Conservation (phyloP, 1,139 yeast species). For the Eremothecium cymbalariae region DNA sequence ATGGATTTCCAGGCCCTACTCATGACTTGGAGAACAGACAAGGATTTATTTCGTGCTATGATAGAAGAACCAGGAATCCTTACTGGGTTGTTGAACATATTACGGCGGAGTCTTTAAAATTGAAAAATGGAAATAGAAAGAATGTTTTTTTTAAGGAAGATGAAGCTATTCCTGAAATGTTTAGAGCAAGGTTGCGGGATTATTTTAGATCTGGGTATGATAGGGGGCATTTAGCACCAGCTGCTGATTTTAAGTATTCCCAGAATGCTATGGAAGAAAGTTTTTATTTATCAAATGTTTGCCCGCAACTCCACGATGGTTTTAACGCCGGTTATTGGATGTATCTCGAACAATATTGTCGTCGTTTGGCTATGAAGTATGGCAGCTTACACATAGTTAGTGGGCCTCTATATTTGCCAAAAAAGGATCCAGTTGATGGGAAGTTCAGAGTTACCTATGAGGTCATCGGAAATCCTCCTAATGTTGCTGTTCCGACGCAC, state of each 20-base stretch:
- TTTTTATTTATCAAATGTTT: conserved; percentile 76
- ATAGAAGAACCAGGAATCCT: conserved; percentile 79
- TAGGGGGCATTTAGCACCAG: conserved; percentile 96
- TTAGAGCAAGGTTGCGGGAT: conserved; percentile 70
- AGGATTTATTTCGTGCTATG: conserved; percentile 80
- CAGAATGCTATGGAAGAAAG: conserved; percentile 95
- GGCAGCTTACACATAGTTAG: conserved; percentile 77
- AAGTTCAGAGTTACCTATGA: conserved; percentile 81
- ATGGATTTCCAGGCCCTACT: conserved; percentile 92
- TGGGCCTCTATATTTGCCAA: conserved; percentile 89
- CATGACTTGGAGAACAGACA: conserved; percentile 68
- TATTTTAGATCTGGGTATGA: conserved; percentile 94
- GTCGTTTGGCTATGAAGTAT: conserved; percentile 63
- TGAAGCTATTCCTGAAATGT: conserved; percentile 66
- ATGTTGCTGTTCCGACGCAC: conserved; percentile 94
- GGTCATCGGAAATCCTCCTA: conserved; percentile 95
- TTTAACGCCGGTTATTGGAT: conserved; percentile 98
- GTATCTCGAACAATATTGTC: conserved; percentile 81
- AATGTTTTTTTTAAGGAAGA: conserved; percentile 82
- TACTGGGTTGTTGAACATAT: conserved; percentile 91
- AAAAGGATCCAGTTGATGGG: conserved; percentile 58
- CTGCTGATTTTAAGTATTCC: conserved; percentile 88
- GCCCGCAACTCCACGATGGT: conserved; percentile 97
- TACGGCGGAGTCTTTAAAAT: conserved; percentile 62
- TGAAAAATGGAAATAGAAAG: conserved; percentile 55